phyloP scores from a whole-genome alignment of 139 green algal species.

The Spirogloea muscicola region DNA sequence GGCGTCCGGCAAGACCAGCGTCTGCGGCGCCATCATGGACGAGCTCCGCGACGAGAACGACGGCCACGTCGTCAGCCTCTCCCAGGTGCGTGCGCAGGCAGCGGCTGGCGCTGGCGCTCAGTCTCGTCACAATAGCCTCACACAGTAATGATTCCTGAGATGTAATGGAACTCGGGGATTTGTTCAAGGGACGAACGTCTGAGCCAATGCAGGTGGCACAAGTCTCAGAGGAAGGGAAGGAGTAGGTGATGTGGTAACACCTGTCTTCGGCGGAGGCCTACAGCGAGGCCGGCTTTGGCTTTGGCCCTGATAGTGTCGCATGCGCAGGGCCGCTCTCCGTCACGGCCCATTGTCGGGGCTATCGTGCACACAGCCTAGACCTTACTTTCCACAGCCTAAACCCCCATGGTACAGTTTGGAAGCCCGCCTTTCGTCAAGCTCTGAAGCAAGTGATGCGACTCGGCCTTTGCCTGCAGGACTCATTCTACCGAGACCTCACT shows the following conservation, averaged over 20 bases:
- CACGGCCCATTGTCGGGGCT: background rate
- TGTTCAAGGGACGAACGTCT: no score
- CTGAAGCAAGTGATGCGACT: background rate
- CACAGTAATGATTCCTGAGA: background rate
- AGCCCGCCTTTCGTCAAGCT: background rate
- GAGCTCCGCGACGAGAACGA: background rate
- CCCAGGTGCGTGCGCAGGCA: background rate
- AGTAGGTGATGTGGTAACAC: background rate
- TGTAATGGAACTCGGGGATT: no score
- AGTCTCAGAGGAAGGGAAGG: no score
- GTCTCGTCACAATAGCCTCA: background rate
- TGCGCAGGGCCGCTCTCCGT: background rate
- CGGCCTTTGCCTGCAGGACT: slow-evolving; percentile 65
- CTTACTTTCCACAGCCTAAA: background rate
- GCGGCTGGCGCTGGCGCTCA: background rate
- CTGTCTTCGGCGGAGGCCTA: background rate
- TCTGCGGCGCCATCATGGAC: slow-evolving; percentile 68
- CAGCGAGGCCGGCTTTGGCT: background rate
- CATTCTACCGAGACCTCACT: slow-evolving; percentile 80
- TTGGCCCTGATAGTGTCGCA: background rate
- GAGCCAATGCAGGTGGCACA: no score
- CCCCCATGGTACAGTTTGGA: background rate
- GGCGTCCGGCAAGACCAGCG: slow-evolving; percentile 79
- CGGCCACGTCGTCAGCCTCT: slow-evolving; percentile 6
- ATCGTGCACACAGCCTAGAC: background rate